Evolutionary conservation across 208 protist species (phyloP), one percentile per base, ranked within the genome.

Genomic region (Phytomonas francai): DNA sequence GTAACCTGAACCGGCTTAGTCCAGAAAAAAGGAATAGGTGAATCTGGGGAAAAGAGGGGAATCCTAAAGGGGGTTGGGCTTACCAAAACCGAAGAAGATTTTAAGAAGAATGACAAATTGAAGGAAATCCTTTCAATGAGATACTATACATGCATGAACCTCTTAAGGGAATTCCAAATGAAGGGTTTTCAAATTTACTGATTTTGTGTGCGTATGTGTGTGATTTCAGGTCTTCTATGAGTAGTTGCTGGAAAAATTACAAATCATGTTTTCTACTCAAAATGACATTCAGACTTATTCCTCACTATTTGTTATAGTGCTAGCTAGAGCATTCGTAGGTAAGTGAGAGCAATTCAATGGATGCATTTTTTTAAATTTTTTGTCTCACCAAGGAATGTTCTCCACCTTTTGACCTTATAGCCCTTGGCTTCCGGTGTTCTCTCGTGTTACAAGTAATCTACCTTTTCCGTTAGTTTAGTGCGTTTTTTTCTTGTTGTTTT

Each of bases 181-280:
- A 16, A 12, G 32, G 32, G 72, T 71, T 67, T 73, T 65, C 67
- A 2, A 36, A 12, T 59, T 70, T 27, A 36, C 14, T 42, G 67
- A 33, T 68, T 67, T 78, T 79, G 30, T 49, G 27, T 29, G 54
- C 3, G 3, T 66, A 32, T 5, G 69, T 3, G 62, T 63, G 64
- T 22, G 45, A 25, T 62, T 69, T 30, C 16, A 36, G 45, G 34
- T 27, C 16, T 45, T 45, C 19, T 63, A 16, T 14, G 45, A 32
- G 28, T 60, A 60, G 27, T 69, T 60, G 45, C 32, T 60, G 16
- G 63, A 27, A 56, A 32, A 45, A 60, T 69, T 49, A 32, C 12
- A 19, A 33, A 22, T 65, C 32, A 70, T 70, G n/a, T 30, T 67
- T 64, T 70, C 30, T 70, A 66, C 32, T 30, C 39, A 66, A 56